These are phyloP conservation scores for Aspergillus glaucus DNA, from an alignment of 2,329 filamentous ascomycete genomes.

Conservation along the genomic window DNA sequence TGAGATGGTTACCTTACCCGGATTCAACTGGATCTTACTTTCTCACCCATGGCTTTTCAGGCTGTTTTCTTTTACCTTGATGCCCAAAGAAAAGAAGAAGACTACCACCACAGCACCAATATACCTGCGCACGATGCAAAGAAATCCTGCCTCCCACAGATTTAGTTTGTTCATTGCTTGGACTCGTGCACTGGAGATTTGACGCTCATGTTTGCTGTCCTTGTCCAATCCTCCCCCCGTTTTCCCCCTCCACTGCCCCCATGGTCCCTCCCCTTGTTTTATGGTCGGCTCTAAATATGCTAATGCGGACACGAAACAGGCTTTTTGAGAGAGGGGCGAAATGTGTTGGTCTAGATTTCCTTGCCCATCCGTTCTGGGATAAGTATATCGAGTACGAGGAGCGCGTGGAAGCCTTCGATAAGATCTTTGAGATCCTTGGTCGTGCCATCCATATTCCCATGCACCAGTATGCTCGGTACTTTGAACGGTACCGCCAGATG, in stretches of 20 bases:
- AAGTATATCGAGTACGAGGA: constrained; percentile 98
- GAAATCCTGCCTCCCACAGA: constrained; percentile 5
- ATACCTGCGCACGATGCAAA: constrained; percentile 29
- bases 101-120: constrained; percentile 21
- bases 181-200: constrained; percentile 30
- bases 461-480: constrained; percentile 94
- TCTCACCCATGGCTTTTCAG: constrained; percentile 48
- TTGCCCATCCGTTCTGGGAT: constrained; percentile 96
- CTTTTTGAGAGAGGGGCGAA: constrained; percentile 85
- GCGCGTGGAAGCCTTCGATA: constrained; percentile 74
- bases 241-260: constrained; percentile 25
- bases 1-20: constrained; percentile 62
- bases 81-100: constrained; percentile 18
- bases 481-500: constrained; percentile 77
- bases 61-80: constrained; percentile 42
- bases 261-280: constrained; percentile 17
- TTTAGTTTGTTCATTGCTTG: constrained; percentile 35
- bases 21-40: constrained; percentile 39
- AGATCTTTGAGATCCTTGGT: constrained; percentile 74
- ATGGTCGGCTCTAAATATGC: constrained; percentile 19
- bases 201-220: constrained; percentile 42
- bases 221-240: constrained; percentile 36
- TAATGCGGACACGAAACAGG: constrained; percentile 48
- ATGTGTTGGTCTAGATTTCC: constrained; percentile 83
- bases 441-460: constrained; percentile 85